Evolutionary conservation across 768 basidiomycete species (phyloP), one percentile per base, ranked within the genome.

Genomic region (Phallus indusiatus): DNA sequence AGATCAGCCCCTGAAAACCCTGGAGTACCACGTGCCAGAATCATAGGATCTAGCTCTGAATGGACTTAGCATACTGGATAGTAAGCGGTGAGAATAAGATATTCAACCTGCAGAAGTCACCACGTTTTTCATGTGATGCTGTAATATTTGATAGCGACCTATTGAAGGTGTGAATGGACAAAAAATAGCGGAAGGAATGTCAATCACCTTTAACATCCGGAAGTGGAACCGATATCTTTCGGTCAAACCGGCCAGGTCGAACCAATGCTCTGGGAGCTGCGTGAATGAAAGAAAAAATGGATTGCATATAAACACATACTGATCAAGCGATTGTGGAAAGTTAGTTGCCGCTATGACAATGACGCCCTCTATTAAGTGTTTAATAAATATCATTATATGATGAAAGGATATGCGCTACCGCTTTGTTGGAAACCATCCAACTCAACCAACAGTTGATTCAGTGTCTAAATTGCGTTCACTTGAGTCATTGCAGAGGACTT

Each of bases 291-390:
- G 63, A 58, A 60, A 54, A 36, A 52, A 35, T 54, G 49, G 34
- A 42, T 36, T 17, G 16, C n/a, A 61, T 12, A 55, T 47, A 33
- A 59, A 33, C 47, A 77, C 85, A 69, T 62, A 91, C 90, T 83
- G 85, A 70, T 99, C 96, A 62, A 99, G 76, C 55, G 86, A 86
- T 67, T 97, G 84, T 1, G 95, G 95, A 71, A 98, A 96, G 72
- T 99, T 99, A 54, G 96, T 99, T n/a, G 88, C 91, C 34, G 90
- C 94, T 60, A 97, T 91, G 62, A 97, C 89, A 60, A 98, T 93
- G 64, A 99, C 83, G 24, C 94, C 95, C 71, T 98, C 93, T 55
- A 60, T 53, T n/a, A 24, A 5, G 18, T 35, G 56, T 10, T 24
- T 18, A 42, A 57, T 16, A 14, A 54, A 42, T n/a, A 47, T 22